These are phyloP conservation scores for Hypsizygus marmoreus DNA, from an alignment of 768 basidiomycete species.

Conservation along the genomic window DNA sequence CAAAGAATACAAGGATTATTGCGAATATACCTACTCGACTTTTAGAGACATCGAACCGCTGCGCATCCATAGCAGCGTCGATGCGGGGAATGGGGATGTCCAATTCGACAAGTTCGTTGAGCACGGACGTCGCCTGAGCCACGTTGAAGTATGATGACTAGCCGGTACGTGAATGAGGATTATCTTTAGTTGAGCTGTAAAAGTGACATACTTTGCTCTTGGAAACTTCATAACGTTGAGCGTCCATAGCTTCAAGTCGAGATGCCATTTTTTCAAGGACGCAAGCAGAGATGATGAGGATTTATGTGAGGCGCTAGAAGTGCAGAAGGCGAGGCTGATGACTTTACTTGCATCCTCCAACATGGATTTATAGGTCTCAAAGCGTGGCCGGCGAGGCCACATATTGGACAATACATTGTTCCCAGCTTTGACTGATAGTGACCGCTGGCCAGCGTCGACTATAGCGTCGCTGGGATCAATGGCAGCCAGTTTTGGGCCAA, in stretches of 20 bases:
- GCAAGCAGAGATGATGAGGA: conserved; percentile 5
- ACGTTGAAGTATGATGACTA: neutral
- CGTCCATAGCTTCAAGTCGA: conserved; percentile 26
- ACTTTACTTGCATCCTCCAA: conserved; percentile 1
- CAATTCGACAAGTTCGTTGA: too few species aligned
- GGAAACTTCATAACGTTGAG: conserved; percentile 31
- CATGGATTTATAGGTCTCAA: conserved; percentile 13
- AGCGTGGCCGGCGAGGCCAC: conserved; percentile 10
- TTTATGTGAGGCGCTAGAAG: conserved; percentile 6
- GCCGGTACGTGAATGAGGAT: neutral
- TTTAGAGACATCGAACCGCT: conserved; percentile 25
- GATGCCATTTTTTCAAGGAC: conserved; percentile 6
- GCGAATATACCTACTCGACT: conserved; percentile 20
- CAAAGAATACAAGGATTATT: neutral
- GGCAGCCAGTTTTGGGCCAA: too few species aligned
- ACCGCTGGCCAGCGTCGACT: conserved; percentile 12
- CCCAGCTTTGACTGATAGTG: conserved; percentile 6
- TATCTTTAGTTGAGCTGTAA: neutral
- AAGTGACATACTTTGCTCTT: conserved; percentile 19
- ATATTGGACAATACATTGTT: conserved; percentile 10
- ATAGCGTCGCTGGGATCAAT: too few species aligned
- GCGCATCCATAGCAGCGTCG: conserved; percentile 25
- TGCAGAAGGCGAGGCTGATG: conserved; percentile 4
- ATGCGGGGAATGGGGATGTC: neutral
- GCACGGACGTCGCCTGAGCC: too few species aligned